These are phyloP conservation scores for Phytophthora sp. DNA, from an alignment of 352 stramenopile genomes.

Conservation along the genomic window DNA sequence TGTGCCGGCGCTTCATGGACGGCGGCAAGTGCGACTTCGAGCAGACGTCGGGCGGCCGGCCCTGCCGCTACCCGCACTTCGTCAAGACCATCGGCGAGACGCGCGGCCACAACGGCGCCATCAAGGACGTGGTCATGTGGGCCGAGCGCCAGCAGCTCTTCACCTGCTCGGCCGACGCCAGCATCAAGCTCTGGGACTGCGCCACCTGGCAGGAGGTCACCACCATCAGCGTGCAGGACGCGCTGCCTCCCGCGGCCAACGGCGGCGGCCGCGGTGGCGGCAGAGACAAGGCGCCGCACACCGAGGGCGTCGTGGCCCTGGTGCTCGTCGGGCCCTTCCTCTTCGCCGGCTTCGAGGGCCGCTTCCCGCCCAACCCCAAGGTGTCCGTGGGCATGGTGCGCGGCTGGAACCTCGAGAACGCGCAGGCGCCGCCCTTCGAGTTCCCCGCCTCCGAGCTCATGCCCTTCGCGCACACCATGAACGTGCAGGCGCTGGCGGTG, in stretches of 20 bases:
- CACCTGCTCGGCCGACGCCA: constrained; percentile 70
- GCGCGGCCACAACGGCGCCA: constrained; percentile 65
- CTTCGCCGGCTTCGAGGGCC: constrained; percentile 82
- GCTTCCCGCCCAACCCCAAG: constrained; percentile 59
- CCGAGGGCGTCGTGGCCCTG: constrained; percentile 70
- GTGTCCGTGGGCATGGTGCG: constrained; percentile 77
- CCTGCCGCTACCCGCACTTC: constrained; percentile 83
- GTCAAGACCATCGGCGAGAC: constrained; percentile 86
- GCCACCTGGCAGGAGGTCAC: constrained; percentile 80
- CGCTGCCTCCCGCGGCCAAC: constrained; percentile 4
- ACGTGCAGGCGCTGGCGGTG: constrained; percentile 73
- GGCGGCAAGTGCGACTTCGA: constrained; percentile 72
- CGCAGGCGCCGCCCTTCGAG: constrained; percentile 63
- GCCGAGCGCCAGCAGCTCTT: constrained; percentile 75
- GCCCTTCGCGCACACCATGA: constrained; percentile 79
- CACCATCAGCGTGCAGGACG: constrained; percentile 66
- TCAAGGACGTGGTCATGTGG: constrained; percentile 88
- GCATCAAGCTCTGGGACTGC: constrained; percentile 87
- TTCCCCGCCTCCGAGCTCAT: constrained; percentile 66
- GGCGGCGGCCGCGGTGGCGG: constrained; percentile 17
- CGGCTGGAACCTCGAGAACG: constrained; percentile 85
- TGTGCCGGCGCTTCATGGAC: constrained; percentile 71
- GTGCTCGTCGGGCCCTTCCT: constrained; percentile 79
- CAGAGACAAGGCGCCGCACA: constrained; percentile 25
- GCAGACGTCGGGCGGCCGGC: constrained; percentile 39